These are phyloP conservation scores for Gleditsia sinensis DNA, from an alignment of 306 rosid genomes.

Conservation along the genomic window DNA sequence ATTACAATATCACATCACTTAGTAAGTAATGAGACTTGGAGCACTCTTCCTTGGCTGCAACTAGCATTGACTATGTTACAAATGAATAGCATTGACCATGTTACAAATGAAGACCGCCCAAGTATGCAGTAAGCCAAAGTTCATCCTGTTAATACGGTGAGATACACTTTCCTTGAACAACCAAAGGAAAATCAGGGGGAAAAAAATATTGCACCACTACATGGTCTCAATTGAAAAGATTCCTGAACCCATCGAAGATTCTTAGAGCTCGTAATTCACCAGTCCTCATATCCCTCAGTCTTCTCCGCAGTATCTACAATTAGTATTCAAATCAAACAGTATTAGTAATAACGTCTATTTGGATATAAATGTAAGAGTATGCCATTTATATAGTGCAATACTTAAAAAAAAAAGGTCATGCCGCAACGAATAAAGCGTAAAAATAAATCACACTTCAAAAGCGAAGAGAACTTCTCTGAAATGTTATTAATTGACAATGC, in stretches of 20 bases:
- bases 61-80: background rate
- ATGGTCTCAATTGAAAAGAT: constrained; percentile 61
- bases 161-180: background rate
- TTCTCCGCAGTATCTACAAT: constrained; percentile 78
- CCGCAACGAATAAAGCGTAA: too few relatives aligned
- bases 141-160: constrained; percentile 20
- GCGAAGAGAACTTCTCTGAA: too few relatives aligned
- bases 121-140: constrained; percentile 6
- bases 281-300: constrained; percentile 74
- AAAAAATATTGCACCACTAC: constrained; percentile 18
- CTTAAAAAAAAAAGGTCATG: too few relatives aligned
- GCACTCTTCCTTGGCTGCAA: background rate
- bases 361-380: background rate
- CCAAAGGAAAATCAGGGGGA: background rate
- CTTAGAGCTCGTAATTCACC: constrained; percentile 83
- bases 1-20: background rate
- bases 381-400: background rate
- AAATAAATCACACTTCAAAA: too few relatives aligned
- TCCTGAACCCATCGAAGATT: constrained; percentile 72
- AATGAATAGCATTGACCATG: background rate
- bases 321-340: constrained; percentile 1
- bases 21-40: background rate
- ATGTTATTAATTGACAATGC: too few relatives aligned
- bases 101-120: constrained; percentile 2
- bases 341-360: background rate